Evolutionary conservation across 306 rosid species (phyloP), one percentile per base, ranked within the genome.

Genomic region (Ceratonia siliqua): DNA sequence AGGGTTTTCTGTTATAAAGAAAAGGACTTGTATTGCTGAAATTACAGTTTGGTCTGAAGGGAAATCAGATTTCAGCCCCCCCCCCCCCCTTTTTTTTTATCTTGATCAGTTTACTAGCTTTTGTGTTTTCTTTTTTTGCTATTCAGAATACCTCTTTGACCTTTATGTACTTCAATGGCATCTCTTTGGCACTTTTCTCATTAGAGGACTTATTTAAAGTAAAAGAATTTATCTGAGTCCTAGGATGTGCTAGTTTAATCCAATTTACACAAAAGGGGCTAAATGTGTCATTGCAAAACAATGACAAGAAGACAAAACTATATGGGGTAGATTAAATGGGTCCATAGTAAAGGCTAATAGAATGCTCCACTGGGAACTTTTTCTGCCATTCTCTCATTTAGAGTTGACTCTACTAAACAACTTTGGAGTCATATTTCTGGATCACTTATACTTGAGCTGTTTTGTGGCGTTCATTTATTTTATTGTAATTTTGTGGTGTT

Each of bases 231-330:
- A 17, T 61, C 46, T 36, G 17, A 39, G 9, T 72, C 50, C 36
- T 66, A 52, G 45, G 12, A 45, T 77, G 50, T 77, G 25, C 36
- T 49, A 39, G 62, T 82, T 32, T 58, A 24, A 13, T 75, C 78
- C 56, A 69, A n/a, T 75, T 24, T 45, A n/a, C 24, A 32, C 41
- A 35, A 10, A 28, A 8, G 42, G 74, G 58, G 38, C 21, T 43
- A 24, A 39, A 24, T 45, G 8, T 55, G 46, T 38, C 32, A 24
- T 13, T 69, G 45, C 33, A 25, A 21, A 38, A 12, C 30, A 61
- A 8, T 39, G 11, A 62, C 53, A 42, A 52, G 39, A 24, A 35
- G 21, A 62, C 22, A 12, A 5, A 17, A 28, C 64, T 22, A 62
- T 45, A 54, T 55, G 9, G 41, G 8, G 39, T 39, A 54, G 49